A percentile compares a stretch with the other conserved stretches of the same genome.
Conservation (phyloP, 257 asterid species). For the Solanum sejunctum region DNA sequence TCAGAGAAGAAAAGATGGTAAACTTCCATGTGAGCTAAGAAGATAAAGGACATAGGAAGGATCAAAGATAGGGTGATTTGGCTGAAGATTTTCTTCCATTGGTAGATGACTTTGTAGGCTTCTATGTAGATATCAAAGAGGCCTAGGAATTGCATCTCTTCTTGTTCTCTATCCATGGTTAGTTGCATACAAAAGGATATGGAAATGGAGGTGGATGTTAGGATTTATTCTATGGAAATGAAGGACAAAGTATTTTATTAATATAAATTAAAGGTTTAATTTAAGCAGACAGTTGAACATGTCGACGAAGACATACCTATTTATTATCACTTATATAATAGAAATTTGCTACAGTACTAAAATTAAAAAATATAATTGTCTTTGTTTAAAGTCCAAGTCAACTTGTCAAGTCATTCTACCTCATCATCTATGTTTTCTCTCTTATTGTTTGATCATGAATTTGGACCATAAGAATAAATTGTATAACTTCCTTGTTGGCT, state of each 20-base stretch:
- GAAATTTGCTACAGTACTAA: not conserved
- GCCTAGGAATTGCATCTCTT: constrained; percentile 49
- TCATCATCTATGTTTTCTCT: not conserved
- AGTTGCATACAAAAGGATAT: not conserved
- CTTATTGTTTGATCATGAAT: not conserved
- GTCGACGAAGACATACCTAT: too few relatives aligned
- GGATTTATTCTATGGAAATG: not conserved
- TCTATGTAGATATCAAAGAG: constrained; percentile 36
- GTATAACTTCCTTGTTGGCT: not conserved
- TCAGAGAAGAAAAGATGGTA: constrained; percentile 16
- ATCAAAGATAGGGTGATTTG: constrained; percentile 45
- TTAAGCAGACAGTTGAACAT: too few relatives aligned
- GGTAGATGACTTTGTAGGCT: constrained; percentile 37
- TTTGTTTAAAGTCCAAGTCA: not conserved
- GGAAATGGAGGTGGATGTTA: not conserved
- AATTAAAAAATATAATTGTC: not conserved
- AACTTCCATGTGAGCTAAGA: constrained; percentile 33
- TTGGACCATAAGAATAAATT: not conserved
- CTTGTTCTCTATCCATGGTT: constrained; percentile 56
- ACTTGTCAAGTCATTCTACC: not conserved
- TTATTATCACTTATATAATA: too few relatives aligned
- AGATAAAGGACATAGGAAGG: constrained; percentile 50
- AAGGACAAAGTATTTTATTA: not conserved
- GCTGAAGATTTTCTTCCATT: constrained; percentile 34
- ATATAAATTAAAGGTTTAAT: too few relatives aligned